Conservation (phyloP, 305 asterid genomes). For the Fraxinus platypoda region DNA sequence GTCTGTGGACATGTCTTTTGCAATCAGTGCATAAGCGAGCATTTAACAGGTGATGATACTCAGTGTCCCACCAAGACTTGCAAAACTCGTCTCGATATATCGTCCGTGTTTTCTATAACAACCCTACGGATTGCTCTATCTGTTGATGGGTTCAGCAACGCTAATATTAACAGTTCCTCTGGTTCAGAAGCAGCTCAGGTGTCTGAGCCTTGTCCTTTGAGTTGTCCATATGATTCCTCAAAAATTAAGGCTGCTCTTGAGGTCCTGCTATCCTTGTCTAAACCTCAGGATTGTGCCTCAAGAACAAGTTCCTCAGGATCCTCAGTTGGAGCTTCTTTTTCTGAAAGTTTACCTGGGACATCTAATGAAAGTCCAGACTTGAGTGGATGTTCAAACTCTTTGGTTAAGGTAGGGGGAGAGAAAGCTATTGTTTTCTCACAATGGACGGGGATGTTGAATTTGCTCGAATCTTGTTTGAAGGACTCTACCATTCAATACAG, state of each 20-base stretch:
- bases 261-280: constrained; percentile 58
- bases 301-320: constrained; percentile 19
- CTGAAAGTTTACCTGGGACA: constrained; percentile 23
- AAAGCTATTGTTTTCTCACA: constrained; percentile 97
- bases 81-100: constrained; percentile 54
- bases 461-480: constrained; percentile 83
- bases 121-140: constrained; percentile 58
- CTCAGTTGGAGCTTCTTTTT: constrained; percentile 17
- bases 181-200: constrained; percentile 35
- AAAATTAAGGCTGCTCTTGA: constrained; percentile 88
- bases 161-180: constrained; percentile 33
- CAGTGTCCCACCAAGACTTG: constrained; percentile 81
- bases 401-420: constrained; percentile 50
- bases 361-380: constrained; percentile 21
- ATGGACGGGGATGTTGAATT: constrained; percentile 99
- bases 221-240: constrained; percentile 65
- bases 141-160: constrained; percentile 45
- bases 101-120: constrained; percentile 60
- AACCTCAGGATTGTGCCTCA: constrained; percentile 20
- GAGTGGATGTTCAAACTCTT: constrained; percentile 25
- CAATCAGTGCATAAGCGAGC: constrained; percentile 93
- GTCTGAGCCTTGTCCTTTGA: constrained; percentile 35
- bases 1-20: constrained; percentile 93
- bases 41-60: constrained; percentile 70
- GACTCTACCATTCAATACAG: constrained; percentile 66